A percentile compares a stretch with the other conserved stretches of the same genome.
Evolutionary conservation across 495 filamentous ascomycete species (phyloP).

Genomic region (Penicillium flavigenum): DNA sequence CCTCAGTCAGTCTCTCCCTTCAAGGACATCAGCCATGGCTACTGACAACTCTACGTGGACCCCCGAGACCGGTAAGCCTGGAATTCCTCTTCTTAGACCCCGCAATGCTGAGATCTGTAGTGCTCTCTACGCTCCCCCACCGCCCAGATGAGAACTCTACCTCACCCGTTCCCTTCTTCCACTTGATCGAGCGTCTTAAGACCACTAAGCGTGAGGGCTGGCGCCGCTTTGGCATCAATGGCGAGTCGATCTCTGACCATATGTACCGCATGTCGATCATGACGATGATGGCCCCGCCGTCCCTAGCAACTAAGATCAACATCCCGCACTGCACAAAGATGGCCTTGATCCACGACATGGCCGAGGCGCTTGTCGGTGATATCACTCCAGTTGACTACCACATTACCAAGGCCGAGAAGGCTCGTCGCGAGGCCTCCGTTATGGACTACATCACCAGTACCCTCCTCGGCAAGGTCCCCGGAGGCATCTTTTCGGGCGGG

Average conservation of each 20-base stretch:
- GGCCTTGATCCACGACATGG: constrained; percentile 97
- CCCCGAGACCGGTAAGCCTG: constrained; percentile 21
- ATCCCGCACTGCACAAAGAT: constrained; percentile 84
- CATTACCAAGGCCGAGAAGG: constrained; percentile 72
- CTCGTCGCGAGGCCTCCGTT: constrained; percentile 74
- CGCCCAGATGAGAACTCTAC: constrained; percentile 57
- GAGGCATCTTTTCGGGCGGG: constrained; percentile 57
- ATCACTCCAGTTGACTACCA: constrained; percentile 80
- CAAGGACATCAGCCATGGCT: constrained; percentile 28
- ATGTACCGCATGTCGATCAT: constrained; percentile 99
- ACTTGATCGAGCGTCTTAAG: constrained; percentile 89
- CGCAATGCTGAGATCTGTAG: constrained; percentile 23
- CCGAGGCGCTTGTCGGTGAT: constrained; percentile 89
- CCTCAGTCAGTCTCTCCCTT: constrained; percentile 19
- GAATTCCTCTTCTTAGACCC: neutral
- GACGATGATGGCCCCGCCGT: constrained; percentile 84
- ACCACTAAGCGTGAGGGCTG: constrained; percentile 95
- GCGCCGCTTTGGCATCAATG: constrained; percentile 77
- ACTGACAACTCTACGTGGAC: constrained; percentile 20
- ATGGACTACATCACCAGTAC: constrained; percentile 82
- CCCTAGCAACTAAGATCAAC: constrained; percentile 67
- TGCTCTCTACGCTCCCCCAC: constrained; percentile 49
- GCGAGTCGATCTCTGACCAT: constrained; percentile 92
- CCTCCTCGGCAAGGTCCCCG: constrained; percentile 71
- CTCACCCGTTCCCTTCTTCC: constrained; percentile 88